Evolutionary conservation across 1,284 basidiomycete species (phyloP).

Genomic region (Dichomitus squalens): DNA sequence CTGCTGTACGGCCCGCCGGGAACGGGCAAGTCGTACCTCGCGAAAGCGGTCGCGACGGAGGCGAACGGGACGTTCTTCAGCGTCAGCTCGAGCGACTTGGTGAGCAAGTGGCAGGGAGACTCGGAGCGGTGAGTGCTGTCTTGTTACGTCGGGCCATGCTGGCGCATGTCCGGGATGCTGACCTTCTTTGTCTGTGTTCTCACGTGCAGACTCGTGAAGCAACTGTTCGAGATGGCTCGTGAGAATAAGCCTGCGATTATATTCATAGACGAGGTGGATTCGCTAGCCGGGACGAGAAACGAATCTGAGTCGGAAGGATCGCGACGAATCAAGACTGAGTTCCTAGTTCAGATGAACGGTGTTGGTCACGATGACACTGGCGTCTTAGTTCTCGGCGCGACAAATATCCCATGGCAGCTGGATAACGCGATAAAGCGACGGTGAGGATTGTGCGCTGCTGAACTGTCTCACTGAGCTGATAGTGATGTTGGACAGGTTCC

Average conservation of each 20-base stretch:
- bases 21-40: conserved; percentile 94
- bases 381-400: conserved; percentile 97
- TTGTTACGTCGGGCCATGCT: background rate
- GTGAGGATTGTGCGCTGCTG: conserved; percentile 40
- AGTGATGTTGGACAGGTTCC: conserved; percentile 60
- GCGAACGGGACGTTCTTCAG: conserved; percentile 99
- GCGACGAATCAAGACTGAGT: conserved; percentile 97
- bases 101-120: conserved; percentile 99
- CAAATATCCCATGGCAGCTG: conserved; percentile 97
- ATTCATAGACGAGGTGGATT: conserved; percentile 99
- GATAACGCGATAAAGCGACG: conserved; percentile 98
- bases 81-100: conserved; percentile 93
- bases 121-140: conserved; percentile 77
- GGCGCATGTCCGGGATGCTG: background rate
- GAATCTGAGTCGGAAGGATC: conserved; percentile 97
- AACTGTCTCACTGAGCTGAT: background rate
- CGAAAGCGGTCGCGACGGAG: conserved; percentile 98
- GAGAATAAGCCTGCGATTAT: conserved; percentile 98
- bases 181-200: conserved; percentile 7
- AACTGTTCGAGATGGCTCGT: conserved; percentile 95
- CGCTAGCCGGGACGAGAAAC: conserved; percentile 91
- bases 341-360: conserved; percentile 97
- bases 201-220: conserved; percentile 81
- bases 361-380: conserved; percentile 98
- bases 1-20: conserved; percentile 95